Evolutionary conservation across 495 filamentous ascomycete species (phyloP).

Genomic region (Lichina pygmaea): DNA sequence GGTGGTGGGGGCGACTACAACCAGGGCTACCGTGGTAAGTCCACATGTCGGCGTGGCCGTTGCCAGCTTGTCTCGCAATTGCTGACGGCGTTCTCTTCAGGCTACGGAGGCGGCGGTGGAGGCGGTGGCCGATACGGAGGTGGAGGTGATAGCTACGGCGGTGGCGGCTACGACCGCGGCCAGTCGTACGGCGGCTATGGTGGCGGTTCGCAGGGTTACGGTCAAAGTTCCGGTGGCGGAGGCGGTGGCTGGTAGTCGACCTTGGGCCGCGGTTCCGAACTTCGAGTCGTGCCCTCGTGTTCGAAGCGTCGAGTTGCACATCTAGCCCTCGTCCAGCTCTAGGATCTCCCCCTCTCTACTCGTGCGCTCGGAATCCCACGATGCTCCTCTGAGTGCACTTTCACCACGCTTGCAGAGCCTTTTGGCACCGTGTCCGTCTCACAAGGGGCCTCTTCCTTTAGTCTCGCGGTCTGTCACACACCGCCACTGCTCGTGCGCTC

Average conservation of each 20-base stretch:
- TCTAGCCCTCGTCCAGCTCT: no score
- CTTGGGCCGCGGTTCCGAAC: not conserved
- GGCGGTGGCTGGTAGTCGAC: constrained; percentile 4
- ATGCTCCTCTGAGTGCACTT: no score
- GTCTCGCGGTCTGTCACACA: no score
- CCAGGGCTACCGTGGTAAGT: not conserved
- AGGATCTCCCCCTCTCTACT: no score
- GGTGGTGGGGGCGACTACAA: constrained; percentile 1
- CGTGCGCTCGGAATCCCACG: no score
- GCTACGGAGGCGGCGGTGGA: constrained; percentile 7
- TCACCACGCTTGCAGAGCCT: no score
- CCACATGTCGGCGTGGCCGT: not conserved
- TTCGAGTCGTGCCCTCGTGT: not conserved
- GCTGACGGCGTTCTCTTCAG: not conserved
- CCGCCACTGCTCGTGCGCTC: no score
- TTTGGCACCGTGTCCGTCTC: no score
- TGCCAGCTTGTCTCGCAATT: not conserved
- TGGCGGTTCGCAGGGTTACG: constrained; percentile 7
- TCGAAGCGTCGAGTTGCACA: no score
- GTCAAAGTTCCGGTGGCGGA: constrained; percentile 9
- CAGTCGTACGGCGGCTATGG: constrained; percentile 4
- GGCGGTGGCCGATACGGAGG: constrained; percentile 7
- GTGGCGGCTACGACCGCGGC: not conserved
- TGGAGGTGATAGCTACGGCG: constrained; percentile 6
- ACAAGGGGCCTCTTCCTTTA: no score